Base-by-base conservation (phyloP, 371 early-diverging fungal genomes). In the Syncephalastrum racemosum region DNA sequence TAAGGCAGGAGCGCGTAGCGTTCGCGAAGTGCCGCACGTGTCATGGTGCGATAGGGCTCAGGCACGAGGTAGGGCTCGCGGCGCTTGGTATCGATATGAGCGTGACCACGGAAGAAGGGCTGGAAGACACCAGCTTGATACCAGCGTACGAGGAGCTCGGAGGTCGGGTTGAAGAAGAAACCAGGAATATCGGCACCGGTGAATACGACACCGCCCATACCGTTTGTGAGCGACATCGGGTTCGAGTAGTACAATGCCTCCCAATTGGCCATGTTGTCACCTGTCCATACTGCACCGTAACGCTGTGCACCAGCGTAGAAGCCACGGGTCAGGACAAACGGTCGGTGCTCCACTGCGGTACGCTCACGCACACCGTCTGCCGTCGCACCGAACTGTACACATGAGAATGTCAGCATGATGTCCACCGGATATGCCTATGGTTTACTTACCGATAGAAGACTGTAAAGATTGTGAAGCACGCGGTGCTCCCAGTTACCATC, bases 11-110 rank as follows among this genome's bases (percentile, higher is more conserved):
- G 66, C 3, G 83, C 71, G 69, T 96, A 96, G 36, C 96, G 85
- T 40, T 78, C 71, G 19, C 88, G 76, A 19, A 96, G 66, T 5
- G 89, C 87, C 22, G 81, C 77, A 4, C 92, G 87, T 31, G 92
- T 88, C 53, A 80, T 78, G 1, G 67, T 56, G 8, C 87, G 87
- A 60, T 86, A 85, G 3, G 86, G 88, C 51, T 92, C 93, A 16
- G 90, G 94, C 70, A 91, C 86, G 25, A 97, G 66, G 90, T 96
- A 99, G 8, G 99, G 98, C 67, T 98, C 98, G 36, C 97, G 86
- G 18, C 99, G 89, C 73, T 93, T 94, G 60, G 96, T 93, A 71
- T 91, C 94, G 60, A 94, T 89, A 69, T 94, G 94, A 4, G 95
- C 94, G 73, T 96, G 96, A 1, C 84, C 96, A 55, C 96, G 86